Evolutionary conservation across 2,329 filamentous ascomycete genomes (phyloP), one percentile per base, ranked within the genome.

Genomic region (Paecilomyces sp.): DNA sequence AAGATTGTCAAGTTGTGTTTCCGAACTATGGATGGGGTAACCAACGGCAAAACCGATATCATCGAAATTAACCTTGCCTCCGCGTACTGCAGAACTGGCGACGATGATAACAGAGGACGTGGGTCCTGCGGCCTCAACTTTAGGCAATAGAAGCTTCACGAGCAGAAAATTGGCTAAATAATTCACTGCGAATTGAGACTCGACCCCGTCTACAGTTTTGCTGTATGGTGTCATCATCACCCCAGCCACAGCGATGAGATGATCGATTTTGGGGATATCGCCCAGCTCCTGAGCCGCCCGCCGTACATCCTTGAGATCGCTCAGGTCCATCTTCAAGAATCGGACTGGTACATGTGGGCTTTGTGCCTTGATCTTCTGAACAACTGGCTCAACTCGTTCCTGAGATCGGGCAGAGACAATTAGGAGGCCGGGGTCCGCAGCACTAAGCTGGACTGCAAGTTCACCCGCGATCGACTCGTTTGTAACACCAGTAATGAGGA

Each of bases 91-190:
- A n/a, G 56, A 61, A 34, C 62, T 65, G 13, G 64, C 55, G 51
- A 65, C 60, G 18, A 66, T 56, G 13, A 65, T 80, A 76, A 24
- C 74, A 76, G 24, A 74, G 64, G 61, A 77, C 76, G 41, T 70
- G 65, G 30, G 81, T 0, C 74, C 74, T 0, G 74, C 74, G 4
- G 70, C 69, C 33, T 74, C 62, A 1, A 83, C 61, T 31, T 74
- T 74, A 0, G 78, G 74, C 52, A 79, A 65, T n/a, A 83, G 72
- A 18, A 81, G 70, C 41, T 77, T 76, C 0, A 79, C 78, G 28
- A 82, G 69, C 11, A 80, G 65, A 63, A 82, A 82, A 33, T 82
- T 78, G 0, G 79, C 77, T 12, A 83, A 62, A 61, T 83, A 76
- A 65, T 83, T 83, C n/a, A 76, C 74, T 7, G 76, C 79, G 2